Evolutionary conservation across 2,329 filamentous ascomycete species (phyloP).

Genomic region (Xylaria sp.): DNA sequence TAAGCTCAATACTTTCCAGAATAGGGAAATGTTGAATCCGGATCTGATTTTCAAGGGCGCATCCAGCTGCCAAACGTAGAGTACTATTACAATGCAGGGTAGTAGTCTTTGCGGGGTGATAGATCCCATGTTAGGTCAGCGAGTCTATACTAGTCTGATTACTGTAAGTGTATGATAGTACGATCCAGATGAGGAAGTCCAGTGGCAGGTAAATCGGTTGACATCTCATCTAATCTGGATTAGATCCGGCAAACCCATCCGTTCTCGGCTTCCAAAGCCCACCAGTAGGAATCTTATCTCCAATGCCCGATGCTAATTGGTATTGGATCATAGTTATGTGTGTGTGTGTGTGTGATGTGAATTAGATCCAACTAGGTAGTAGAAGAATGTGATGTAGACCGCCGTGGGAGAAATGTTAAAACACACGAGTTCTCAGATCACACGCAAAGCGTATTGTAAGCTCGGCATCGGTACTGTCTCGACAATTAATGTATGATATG

Average conservation of each 20-base stretch:
- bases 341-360: background rate
- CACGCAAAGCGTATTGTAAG: no score
- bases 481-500: no score
- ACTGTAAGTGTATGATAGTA: background rate
- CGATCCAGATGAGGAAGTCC: background rate
- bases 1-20: constrained; percentile 15
- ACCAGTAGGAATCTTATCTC: constrained; percentile 16
- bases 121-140: background rate
- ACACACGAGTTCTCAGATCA: no score
- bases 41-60: constrained; percentile 1
- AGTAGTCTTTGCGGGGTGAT: constrained; percentile 3
- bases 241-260: background rate
- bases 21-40: constrained; percentile 22
- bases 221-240: background rate
- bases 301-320: background rate
- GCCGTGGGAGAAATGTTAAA: no score
- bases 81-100: background rate
- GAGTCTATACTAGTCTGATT: no score
- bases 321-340: background rate
- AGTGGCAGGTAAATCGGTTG: background rate
- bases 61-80: background rate
- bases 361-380: background rate
- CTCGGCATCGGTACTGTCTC: no score
- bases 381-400: no score
- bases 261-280: background rate